Base-by-base conservation (phyloP, 2,329 filamentous ascomycete species). In the Calonectria honghensis region DNA sequence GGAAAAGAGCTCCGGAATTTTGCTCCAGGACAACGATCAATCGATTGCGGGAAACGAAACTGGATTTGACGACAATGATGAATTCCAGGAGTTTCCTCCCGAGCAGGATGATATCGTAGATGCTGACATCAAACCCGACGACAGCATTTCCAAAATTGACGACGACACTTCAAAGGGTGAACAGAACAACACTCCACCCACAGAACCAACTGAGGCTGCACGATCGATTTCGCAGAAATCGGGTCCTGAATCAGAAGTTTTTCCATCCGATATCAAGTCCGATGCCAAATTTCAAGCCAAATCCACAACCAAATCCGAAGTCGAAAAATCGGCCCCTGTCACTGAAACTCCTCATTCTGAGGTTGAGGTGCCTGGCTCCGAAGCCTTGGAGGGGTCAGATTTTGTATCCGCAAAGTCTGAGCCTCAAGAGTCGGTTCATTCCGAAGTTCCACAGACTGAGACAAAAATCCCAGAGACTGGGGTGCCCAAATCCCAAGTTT, bases 301-400 rank as follows among this genome's bases (percentile, higher is more conserved):
- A 37, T 61, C 57, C 16, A 13, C 14, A 3, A 24, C 11, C 29
- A 29, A 57, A 11, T 48, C 45, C 4, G 45, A 6, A 11, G 20
- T 11, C 45, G 20, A 24, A 24, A 48, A 48, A 48, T 48, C 45
- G 13, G 45, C 24, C n/a, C 45, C 24, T 13, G 20, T 20, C 45
- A 48, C 45, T 32, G 64, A 67, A 20, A 41, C 11, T 16, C 45
- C 64, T 16, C 20, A 64, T 20, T 45, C 70, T 27, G 75, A 77
- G 18, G 52, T 65, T 27, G 75, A 77, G 18, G 52, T 65, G 6
- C 70, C 75, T 27, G 73, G 20, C 29, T 51, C 54, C 10, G 45
- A 32, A 13, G 71, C 39, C 11, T 82, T n/a, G 9, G 84, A 37
- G 82, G 83, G 51, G 80, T 85, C 72, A 41, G 48, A 68, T 18